Base-by-base conservation (phyloP, 2,329 filamentous ascomycete genomes). In the Xylaria sp. region DNA sequence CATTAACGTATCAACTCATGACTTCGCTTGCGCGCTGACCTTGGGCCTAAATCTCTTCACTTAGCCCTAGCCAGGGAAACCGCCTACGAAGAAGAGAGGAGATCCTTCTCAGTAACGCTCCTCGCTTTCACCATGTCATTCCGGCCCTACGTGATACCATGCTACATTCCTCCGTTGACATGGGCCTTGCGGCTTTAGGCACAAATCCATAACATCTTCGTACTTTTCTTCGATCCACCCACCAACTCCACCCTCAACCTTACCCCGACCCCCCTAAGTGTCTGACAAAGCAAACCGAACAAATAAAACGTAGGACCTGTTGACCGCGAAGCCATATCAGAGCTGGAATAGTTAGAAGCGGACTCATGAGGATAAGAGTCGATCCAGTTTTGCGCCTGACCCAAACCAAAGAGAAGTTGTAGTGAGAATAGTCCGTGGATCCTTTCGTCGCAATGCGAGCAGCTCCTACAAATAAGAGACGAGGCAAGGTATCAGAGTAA, bases 331-430 rank as follows among this genome's bases (percentile, higher is more conserved):
- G 56, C 33, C 44, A 44, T 48, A 58, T 67, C 38, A 46, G 70
- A 69, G 66, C 38, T 63, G 49, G n/a, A 46, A 57, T 63, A 56
- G 67, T 53, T 51, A 59, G 67, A 70, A 59, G 40, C 59, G 40
- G 60, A 11, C 68, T 66, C 23, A 54, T 56, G 51, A 65, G 59
- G 51, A 69, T 38, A 64, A 71, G 48, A 69, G 65, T 48, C 53
- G 66, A 74, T 67, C 69, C 72, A 68, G 71, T 63, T 65, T 58
- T 69, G 56, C 71, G 68, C 74, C 73, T 62, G 33, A 31, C 13
- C 31, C 59, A 23, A 63, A 59, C 33, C 48, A 46, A 62, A 60
- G 38, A 40, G 61, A 67, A 63, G 57, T 49, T 57, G 62, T 13
- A 26, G 58, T 51, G 57, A 64, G 63, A 69, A 62, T 69, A 66